A percentile compares a stretch with the other conserved stretches of the same genome.
Evolutionary conservation across 768 basidiomycete genomes (phyloP).

Genomic region (Termitomyces sp.): DNA sequence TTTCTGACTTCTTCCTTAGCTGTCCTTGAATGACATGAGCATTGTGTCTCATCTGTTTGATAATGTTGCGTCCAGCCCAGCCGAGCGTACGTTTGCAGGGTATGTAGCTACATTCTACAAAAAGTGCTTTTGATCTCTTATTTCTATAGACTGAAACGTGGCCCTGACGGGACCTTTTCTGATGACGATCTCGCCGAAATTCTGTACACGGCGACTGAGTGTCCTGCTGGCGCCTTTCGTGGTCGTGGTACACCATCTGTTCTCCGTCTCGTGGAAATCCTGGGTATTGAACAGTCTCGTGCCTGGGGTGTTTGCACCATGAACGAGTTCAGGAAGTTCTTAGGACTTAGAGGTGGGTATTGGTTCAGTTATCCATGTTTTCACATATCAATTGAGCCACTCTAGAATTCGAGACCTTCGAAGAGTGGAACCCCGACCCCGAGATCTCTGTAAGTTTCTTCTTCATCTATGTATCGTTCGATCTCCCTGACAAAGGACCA

Average conservation of each 20-base stretch:
- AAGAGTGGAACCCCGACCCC: slow-evolving; percentile 52
- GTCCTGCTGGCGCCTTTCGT: slow-evolving; percentile 44
- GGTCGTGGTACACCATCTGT: slow-evolving; percentile 48
- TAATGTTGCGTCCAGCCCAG: slow-evolving; percentile 23
- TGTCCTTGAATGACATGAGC: slow-evolving; percentile 26
- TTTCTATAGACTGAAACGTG: slow-evolving; percentile 38
- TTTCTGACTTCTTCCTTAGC: slow-evolving; percentile 2
- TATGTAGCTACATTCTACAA: slow-evolving; percentile 19
- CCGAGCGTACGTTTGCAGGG: slow-evolving; percentile 46
- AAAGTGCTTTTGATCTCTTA: not conserved
- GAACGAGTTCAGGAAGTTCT: slow-evolving; percentile 54
- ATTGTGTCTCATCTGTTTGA: slow-evolving; percentile 18
- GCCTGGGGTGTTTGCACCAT: slow-evolving; percentile 55
- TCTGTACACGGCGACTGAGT: slow-evolving; percentile 44
- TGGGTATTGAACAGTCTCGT: slow-evolving; percentile 54
- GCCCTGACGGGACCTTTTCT: slow-evolving; percentile 45
- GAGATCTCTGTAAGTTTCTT: slow-evolving; percentile 37
- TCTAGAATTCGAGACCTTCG: slow-evolving; percentile 43
- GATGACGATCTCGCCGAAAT: slow-evolving; percentile 51
- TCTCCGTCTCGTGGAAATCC: slow-evolving; percentile 51
- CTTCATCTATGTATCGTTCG: not conserved
- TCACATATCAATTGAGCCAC: not conserved
- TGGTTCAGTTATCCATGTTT: not conserved
- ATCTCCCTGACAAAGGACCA: not conserved
- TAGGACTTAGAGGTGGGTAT: slow-evolving; percentile 43